Percentiles rank a stretch among this genome's conserved stretches.
Conservation (phyloP, 768 basidiomycete species). For the Gautieria morchelliformis region DNA sequence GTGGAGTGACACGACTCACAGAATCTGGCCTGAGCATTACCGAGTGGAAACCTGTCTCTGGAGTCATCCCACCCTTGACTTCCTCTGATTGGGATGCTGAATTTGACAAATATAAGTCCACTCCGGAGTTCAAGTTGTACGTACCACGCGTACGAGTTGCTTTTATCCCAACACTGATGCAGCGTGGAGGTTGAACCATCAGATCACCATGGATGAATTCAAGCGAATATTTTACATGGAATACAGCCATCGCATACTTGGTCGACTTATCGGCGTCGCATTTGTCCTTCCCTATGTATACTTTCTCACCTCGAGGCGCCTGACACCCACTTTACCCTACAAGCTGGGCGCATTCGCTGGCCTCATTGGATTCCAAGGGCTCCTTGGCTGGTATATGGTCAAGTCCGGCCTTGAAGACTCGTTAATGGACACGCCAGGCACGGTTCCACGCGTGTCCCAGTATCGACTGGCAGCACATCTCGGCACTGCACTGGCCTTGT, state of each 20-base stretch:
- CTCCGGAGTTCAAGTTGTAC: conserved; percentile 93
- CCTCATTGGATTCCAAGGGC: conserved; percentile 85
- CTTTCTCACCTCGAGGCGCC: conserved; percentile 61
- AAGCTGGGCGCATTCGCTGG: conserved; percentile 63
- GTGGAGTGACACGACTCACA: conserved; percentile 92
- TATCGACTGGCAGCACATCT: conserved; percentile 94
- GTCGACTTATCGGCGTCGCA: conserved; percentile 72
- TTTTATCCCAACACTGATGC: background rate
- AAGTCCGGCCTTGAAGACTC: conserved; percentile 87
- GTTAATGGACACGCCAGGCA: conserved; percentile 67
- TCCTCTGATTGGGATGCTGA: conserved; percentile 73
- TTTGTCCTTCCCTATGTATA: conserved; percentile 83
- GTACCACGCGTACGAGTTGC: conserved; percentile 21
- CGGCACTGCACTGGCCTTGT: conserved; percentile 84
- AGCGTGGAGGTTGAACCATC: conserved; percentile 67
- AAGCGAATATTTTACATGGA: conserved; percentile 98
- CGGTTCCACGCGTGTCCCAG: conserved; percentile 92
- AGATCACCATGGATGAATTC: conserved; percentile 82
- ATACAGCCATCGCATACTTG: conserved; percentile 91
- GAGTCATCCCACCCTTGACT: conserved; percentile 74
- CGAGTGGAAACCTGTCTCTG: conserved; percentile 93
- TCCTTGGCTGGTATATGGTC: conserved; percentile 99
- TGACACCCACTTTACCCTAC: conserved; percentile 51
- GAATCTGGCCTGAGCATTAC: conserved; percentile 97
- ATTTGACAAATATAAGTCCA: conserved; percentile 88